These are phyloP conservation scores for Fusarium nisikadoi DNA, from an alignment of 2,329 filamentous ascomycete genomes.

Conservation along the genomic window DNA sequence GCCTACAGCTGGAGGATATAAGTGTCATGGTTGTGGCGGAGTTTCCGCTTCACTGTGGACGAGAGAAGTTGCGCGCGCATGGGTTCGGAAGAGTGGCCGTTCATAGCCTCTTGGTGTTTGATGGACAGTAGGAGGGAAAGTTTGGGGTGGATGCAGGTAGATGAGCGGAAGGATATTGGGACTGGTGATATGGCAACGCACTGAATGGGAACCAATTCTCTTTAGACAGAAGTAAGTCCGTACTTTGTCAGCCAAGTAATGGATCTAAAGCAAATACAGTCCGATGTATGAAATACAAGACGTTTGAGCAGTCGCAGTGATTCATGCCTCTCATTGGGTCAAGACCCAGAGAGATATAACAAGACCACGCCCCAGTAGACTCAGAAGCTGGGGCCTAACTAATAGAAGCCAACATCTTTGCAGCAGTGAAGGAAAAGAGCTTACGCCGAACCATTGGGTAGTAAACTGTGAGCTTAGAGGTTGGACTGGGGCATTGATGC, in stretches of 20 bases:
- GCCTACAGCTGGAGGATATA: conserved; percentile 54
- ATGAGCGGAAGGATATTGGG: too few species aligned
- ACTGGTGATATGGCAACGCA: rapidly evolving
- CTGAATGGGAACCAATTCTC: rapidly evolving
- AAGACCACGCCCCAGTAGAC: rapidly evolving
- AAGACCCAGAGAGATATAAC: background rate
- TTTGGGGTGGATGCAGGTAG: rapidly evolving
- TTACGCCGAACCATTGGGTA: rapidly evolving
- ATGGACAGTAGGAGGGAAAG: conserved; percentile 1
- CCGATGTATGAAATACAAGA: too few species aligned
- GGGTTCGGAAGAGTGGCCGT: conserved; percentile 63
- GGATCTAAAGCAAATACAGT: background rate
- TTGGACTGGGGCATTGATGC: background rate
- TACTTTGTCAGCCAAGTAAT: rapidly evolving
- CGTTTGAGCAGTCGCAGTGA: too few species aligned
- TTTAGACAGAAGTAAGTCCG: background rate
- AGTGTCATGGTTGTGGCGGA: conserved; percentile 66
- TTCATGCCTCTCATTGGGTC: background rate
- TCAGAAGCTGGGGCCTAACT: background rate
- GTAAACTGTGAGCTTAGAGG: background rate
- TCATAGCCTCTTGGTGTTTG: conserved; percentile 62
- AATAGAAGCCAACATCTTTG: background rate
- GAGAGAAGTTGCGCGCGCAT: conserved; percentile 54
- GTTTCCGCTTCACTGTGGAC: conserved; percentile 62
- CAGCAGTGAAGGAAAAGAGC: background rate